Base-by-base conservation (phyloP, 371 early-diverging fungal species). In the Saksenaea vasiformis region DNA sequence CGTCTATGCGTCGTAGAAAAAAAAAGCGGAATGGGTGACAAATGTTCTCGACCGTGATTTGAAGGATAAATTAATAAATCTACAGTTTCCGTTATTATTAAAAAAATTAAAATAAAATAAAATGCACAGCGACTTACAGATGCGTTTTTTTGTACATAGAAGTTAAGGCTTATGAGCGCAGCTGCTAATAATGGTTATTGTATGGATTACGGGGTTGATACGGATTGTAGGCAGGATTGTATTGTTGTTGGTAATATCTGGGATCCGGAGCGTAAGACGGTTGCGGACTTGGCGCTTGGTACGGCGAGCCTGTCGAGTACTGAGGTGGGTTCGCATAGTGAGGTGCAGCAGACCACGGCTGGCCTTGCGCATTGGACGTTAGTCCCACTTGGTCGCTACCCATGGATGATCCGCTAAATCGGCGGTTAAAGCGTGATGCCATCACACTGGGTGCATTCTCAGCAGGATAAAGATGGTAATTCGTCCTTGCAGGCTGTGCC, bases 331-430 rank as follows among this genome's bases (percentile, higher is more conserved):
- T 47, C 7, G 7, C 24, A 11, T 47, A 22, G 10, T n/a, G 11
- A 10, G 51, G 9, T 22, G n/a, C 9, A 22, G 19, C 9, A 7
- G 66, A 57, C 54, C 60, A 65, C 9, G 66, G 44, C 34, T 59
- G 66, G 1, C 36, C 38, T 28, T 65, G 66, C 0, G 61, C 41
- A 44, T 65, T 31, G 3, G 60, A 36, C 10, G 51, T 60, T 7
- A 65, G 28, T 0, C 60, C 60, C 3, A 65, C 19, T 34, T 60
- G 66, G 54, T 65, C 66, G 7, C 44, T 59, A 24, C 56, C 38
- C 17, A 37, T 13, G 14, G 62, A 62, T 11, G 56, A 62, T 19
- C 56, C 62, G 39, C 62, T 62, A 38, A 54, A 27, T 15, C 62
- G 62, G 2, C 55, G 54, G 22, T 47, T 17, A 22, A 47, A 47